Evolutionary conservation across 2,329 filamentous ascomycete genomes (phyloP), one percentile per base, ranked within the genome.

Genomic region (Diaporthe amygdali): DNA sequence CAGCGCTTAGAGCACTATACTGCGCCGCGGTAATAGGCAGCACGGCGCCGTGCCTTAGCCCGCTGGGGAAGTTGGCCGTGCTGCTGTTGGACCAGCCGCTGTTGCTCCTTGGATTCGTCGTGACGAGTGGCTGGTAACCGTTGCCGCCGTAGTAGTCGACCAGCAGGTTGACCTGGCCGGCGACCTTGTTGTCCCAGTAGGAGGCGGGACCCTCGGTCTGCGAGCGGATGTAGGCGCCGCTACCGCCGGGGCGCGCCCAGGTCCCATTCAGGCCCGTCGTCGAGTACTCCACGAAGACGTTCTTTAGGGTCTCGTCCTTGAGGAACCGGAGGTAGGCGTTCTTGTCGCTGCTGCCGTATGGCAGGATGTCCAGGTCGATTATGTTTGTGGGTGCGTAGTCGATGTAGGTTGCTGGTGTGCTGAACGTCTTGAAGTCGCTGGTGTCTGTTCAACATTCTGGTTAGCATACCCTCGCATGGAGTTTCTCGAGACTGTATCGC

Each of bases 361-460:
- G 79, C 4, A 88, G 80, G 77, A 92, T 86, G 74, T 89, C 87
- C n/a, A 91, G 80, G 74, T 89, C 87, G 75, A 89, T 89, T 66
- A 87, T 81, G 70, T 85, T 81, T 64, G 82, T 86, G 0, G 84
- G 83, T 1, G 81, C 77, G 52, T 83, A 80, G 76, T 87, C 82
- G 76, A 89, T 84, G 74, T 87, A 87, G 8, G 86, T 86, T 72
- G 85, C 77, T 0, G 88, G 86, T 1, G 82, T 46, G 22, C 81
- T 82, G 75, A 90, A 90, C 2, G 84, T 87, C 56, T 80, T 79
- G 75, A 90, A 90, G 78, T 90, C 88, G 59, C 78, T 80, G 1
- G 88, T 90, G 77, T 89, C 59, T 64, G 59, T 49, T 49, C 37
- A 8, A 14, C 3, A 2, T n/a, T 20, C 4, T 2, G 10, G 27